Evolutionary conservation across 108 stramenopile species (phyloP), one percentile per base, ranked within the genome.

Genomic region (Aurantiochytrium sp.): DNA sequence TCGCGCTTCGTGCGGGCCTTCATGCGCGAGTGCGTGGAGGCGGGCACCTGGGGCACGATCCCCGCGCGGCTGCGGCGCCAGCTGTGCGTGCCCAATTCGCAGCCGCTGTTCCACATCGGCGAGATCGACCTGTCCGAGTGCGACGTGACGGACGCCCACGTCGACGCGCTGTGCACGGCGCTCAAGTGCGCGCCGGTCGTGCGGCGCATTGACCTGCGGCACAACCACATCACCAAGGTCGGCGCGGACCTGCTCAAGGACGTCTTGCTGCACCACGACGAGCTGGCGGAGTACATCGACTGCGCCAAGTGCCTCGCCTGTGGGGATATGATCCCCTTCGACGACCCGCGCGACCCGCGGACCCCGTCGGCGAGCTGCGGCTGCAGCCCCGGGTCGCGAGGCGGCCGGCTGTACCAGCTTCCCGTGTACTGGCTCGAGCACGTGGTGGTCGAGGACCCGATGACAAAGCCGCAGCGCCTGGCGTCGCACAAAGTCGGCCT

Each of bases 371-470:
- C 6, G 2, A 48, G 42, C n/a, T 81, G 73, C 30, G 27, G 42
- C 12, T 81, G 73, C 45, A 81, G 45, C 39, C 73, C 73, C 12
- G 73, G 42, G 10, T 81, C 73, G 39, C 39, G 73, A 48, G 73
- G 73, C 8, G 73, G 73, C 19, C 39, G 73, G 17, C 39, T 48
- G 12, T 81, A 81, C 3, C 45, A 48, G 39, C 73, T 81, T 12
- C 73, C 73, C 12, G 73, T 81, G 73, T 81, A 81, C 32, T 81
- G 39, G 42, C 24, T 81, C 10, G 73, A 81, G 73, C 73, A 81
- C 30, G 73, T 81, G 15, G 73, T 81, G 12, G 32, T 81, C 30
- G 73, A 81, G 45, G 73, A 81, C 39, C 73, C 73, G 0, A 41
- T 81, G 42, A 48, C 73, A 6, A 48, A 81, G 39, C 21, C 21